phyloP scores from a whole-genome alignment of 2,329 filamentous ascomycete species.

The Rasamsonia emersonii region DNA sequence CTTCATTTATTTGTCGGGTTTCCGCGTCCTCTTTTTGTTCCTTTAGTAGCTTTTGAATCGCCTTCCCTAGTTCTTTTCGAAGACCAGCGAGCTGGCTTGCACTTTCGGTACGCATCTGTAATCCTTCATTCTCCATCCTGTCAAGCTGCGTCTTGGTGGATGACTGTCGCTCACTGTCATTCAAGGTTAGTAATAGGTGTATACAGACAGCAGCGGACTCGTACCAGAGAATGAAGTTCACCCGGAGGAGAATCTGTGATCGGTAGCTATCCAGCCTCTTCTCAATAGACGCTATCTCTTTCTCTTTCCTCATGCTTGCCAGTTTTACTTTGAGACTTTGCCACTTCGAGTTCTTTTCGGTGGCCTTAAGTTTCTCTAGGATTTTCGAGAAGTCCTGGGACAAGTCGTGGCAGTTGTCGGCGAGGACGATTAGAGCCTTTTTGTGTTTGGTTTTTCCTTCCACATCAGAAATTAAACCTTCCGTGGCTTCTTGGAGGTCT shows the following conservation, averaged over 20 bases:
- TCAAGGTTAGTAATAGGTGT: not conserved
- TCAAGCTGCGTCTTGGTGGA: too few relatives aligned
- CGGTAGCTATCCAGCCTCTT: constrained; percentile 7
- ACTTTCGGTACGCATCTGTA: too few relatives aligned
- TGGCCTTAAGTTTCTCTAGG: constrained; percentile 6
- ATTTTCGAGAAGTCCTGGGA: constrained; percentile 1
- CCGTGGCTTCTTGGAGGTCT: not conserved
- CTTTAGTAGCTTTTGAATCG: too few relatives aligned
- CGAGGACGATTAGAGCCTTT: constrained; percentile 6
- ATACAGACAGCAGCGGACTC: not conserved
- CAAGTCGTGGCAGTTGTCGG: constrained; percentile 4
- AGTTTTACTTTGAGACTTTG: constrained; percentile 11
- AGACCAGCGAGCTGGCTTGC: too few relatives aligned
- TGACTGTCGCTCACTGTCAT: constrained; percentile 4
- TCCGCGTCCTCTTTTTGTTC: too few relatives aligned
- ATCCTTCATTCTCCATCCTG: too few relatives aligned
- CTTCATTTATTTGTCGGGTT: too few relatives aligned
- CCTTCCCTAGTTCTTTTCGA: too few relatives aligned
- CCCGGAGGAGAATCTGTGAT: constrained; percentile 11
- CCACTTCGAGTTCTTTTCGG: constrained; percentile 11
- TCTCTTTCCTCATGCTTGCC: constrained; percentile 12
- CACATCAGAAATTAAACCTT: constrained; percentile 3
- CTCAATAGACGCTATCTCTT: constrained; percentile 12
- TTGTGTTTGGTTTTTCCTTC: constrained; percentile 7
- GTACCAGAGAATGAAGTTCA: constrained; percentile 11